Conservation (phyloP, 2,329 filamentous ascomycete genomes). For the Geoglossum cookeanum region DNA sequence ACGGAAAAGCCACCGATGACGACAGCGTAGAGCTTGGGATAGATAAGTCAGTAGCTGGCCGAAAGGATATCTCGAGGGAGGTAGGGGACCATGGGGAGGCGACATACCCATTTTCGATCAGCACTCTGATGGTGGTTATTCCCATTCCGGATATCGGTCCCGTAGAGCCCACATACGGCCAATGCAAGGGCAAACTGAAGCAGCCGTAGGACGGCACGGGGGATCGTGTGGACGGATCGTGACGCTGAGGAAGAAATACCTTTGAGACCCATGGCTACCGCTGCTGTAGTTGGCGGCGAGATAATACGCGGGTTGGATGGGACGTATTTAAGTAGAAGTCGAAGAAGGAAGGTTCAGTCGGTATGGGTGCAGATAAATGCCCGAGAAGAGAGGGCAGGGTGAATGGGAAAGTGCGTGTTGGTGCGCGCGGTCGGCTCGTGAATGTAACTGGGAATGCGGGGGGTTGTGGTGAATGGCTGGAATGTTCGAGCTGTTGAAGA, state of each 20-base stretch:
- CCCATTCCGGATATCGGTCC: conserved; percentile 41
- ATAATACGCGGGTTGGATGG: too few species aligned
- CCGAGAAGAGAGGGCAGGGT: background rate
- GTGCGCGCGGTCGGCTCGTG: background rate
- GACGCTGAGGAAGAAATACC: background rate
- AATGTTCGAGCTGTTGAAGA: background rate
- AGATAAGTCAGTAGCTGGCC: background rate
- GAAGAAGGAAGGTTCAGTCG: background rate
- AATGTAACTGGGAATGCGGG: background rate
- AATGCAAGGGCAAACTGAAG: conserved; percentile 59
- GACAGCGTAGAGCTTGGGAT: conserved; percentile 45
- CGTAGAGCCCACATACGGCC: conserved; percentile 63
- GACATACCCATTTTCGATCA: conserved; percentile 51
- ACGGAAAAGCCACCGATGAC: conserved; percentile 48
- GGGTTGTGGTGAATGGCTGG: background rate
- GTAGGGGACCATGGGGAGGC: background rate
- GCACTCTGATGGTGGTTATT: conserved; percentile 29
- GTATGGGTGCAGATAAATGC: background rate
- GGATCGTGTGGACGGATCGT: conserved; percentile 27
- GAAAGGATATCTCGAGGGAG: background rate
- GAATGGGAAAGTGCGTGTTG: background rate
- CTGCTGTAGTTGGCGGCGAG: too few species aligned
- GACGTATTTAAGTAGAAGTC: background rate
- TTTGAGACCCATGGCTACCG: background rate
- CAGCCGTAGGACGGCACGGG: conserved; percentile 47